Percentiles rank a stretch among this genome's conserved stretches.
phyloP scores from a whole-genome alignment of 1,284 basidiomycete species.

The Fomes fomentarius region DNA sequence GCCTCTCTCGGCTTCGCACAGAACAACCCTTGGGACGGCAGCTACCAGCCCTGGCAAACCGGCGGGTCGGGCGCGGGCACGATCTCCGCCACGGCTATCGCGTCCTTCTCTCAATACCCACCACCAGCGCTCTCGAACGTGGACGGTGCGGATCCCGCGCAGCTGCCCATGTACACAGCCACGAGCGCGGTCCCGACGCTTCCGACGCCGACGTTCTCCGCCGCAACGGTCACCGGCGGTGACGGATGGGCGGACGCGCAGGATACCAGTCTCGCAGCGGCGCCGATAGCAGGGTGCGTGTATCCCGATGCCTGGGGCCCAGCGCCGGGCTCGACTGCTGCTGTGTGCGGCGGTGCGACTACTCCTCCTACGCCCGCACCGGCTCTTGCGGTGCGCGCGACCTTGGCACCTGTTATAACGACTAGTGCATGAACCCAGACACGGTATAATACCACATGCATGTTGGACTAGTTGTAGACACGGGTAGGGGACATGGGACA shows the following conservation, averaged over 20 bases:
- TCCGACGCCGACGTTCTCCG: constrained; percentile 60
- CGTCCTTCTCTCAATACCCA: constrained; percentile 56
- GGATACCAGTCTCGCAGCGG: constrained; percentile 57
- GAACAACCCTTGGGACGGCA: constrained; percentile 54
- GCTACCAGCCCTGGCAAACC: constrained; percentile 70
- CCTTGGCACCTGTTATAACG: constrained; percentile 1
- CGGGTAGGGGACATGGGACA: constrained; percentile 19
- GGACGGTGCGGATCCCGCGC: constrained; percentile 44
- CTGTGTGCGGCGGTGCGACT: constrained; percentile 27
- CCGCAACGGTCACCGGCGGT: constrained; percentile 50
- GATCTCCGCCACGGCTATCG: constrained; percentile 51
- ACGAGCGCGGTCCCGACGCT: constrained; percentile 64
- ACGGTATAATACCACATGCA: constrained; percentile 11
- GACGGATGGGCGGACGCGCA: constrained; percentile 72
- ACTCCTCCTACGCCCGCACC: constrained; percentile 5
- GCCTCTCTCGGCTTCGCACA: constrained; percentile 47
- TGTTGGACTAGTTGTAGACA: too few relatives aligned
- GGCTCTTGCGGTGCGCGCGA: constrained; percentile 13
- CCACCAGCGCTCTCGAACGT: constrained; percentile 53
- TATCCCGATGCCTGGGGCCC: constrained; percentile 69
- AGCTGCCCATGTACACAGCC: constrained; percentile 67
- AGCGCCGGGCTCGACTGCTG: constrained; percentile 20
- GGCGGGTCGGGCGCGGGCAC: constrained; percentile 73
- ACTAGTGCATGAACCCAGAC: constrained; percentile 7
- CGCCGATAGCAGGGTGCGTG: constrained; percentile 57